A percentile compares a stretch with the other conserved stretches of the same genome.
Conservation (phyloP, 345 rosid species). For the Euphorbia tirucalli region DNA sequence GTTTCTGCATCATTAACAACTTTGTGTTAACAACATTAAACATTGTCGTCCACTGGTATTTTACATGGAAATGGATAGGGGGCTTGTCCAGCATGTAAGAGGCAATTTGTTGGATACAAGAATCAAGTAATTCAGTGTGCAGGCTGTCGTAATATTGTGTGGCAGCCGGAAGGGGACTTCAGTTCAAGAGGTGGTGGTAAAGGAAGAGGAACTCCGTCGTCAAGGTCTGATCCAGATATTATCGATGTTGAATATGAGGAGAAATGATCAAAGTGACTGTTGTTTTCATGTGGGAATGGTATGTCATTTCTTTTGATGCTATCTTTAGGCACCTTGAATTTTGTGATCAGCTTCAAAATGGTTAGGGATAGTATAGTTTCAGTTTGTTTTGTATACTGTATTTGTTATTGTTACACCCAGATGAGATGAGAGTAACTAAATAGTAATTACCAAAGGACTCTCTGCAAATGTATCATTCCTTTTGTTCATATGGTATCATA, state of each 20-base stretch:
- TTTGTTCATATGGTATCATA: neutral
- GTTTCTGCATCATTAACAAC: neutral
- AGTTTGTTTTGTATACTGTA: neutral
- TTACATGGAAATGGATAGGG: conserved; percentile 46
- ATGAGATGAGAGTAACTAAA: neutral
- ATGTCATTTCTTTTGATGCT: neutral
- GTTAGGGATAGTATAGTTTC: neutral
- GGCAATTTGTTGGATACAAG: conserved; percentile 81
- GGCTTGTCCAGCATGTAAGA: conserved; percentile 87
- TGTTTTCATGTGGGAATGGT: neutral
- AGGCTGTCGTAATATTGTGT: conserved; percentile 84
- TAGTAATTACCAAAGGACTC: neutral
- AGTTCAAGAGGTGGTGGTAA: conserved; percentile 43
- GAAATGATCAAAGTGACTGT: conserved; percentile 37
- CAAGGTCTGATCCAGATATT: conserved; percentile 55
- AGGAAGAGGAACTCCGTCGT: conserved; percentile 29
- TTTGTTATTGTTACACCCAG: neutral
- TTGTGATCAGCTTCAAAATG: neutral
- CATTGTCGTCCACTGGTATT: too few species aligned
- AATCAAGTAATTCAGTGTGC: conserved; percentile 69
- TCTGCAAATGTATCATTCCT: neutral
- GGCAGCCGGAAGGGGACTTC: conserved; percentile 84
- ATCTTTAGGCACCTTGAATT: neutral
- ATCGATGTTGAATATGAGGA: conserved; percentile 94
- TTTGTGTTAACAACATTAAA: neutral